Evolutionary conservation across 116 monocot genomes (phyloP).

Genomic region (Trichopus zeylanicus): DNA sequence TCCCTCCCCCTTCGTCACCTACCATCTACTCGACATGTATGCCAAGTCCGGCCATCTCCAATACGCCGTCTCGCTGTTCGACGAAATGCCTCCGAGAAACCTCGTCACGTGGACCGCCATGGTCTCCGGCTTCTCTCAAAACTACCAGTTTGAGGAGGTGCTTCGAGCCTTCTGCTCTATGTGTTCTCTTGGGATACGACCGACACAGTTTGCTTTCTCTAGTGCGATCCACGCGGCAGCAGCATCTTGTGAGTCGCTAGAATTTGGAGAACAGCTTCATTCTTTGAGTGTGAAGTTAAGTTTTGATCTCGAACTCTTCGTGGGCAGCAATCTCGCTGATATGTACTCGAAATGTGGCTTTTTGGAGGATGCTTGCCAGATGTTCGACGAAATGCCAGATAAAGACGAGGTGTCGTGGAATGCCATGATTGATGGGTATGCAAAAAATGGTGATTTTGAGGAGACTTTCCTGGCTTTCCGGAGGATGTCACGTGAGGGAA

Average conservation of each 20-base stretch:
- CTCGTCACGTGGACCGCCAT: slow-evolving; percentile 38
- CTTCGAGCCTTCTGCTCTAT: slow-evolving; percentile 25
- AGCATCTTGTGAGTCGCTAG: slow-evolving; percentile 2
- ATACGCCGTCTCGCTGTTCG: slow-evolving; percentile 24
- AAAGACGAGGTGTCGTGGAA: slow-evolving; percentile 53
- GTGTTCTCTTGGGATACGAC: slow-evolving; percentile 12
- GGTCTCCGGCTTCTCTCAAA: slow-evolving; percentile 34
- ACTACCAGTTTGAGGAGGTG: slow-evolving; percentile 9
- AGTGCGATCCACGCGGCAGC: slow-evolving; percentile 29
- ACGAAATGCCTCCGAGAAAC: slow-evolving; percentile 29
- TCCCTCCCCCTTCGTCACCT: slow-evolving; percentile 35
- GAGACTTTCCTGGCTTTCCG: slow-evolving; percentile 20
- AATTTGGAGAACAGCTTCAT: slow-evolving; percentile 29
- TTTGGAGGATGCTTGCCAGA: slow-evolving; percentile 12
- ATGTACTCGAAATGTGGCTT: slow-evolving; percentile 45
- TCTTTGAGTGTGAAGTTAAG: slow-evolving; percentile 25
- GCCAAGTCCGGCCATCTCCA: slow-evolving; percentile 26
- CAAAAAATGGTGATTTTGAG: slow-evolving; percentile 29
- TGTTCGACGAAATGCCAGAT: slow-evolving; percentile 34
- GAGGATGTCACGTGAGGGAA: slow-evolving; percentile 10
- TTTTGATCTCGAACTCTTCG: slow-evolving; percentile 34
- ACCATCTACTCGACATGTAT: slow-evolving; percentile 50
- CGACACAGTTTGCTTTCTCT: slow-evolving; percentile 46
- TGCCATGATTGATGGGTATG: slow-evolving; percentile 44
- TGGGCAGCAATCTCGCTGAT: slow-evolving; percentile 46